Base-by-base conservation (phyloP, 306 rosid species). In the Acmispon strigosus region DNA sequence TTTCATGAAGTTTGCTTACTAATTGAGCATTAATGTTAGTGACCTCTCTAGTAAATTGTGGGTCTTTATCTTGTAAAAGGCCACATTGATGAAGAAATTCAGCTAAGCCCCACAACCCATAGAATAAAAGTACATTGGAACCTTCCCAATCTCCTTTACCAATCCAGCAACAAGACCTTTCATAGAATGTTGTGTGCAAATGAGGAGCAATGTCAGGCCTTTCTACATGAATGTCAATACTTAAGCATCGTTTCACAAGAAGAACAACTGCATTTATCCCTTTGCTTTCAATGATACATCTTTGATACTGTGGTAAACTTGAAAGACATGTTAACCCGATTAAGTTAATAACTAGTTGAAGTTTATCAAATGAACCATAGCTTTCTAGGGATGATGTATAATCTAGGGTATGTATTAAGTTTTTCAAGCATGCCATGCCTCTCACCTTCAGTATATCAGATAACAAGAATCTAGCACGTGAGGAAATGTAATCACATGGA, bases 111-210 rank as follows among this genome's bases (percentile, higher is more conserved):
- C 86, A 84, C 82, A 90, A 77, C 66, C 89, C 85, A 76, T 84
- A 88, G 68, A 93, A 81, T 62, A 87, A 29, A 43, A 90, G 72
- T 73, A 76, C 44, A 64, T 88, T 78, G 75, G 85, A 62, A 44
- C 96, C 96, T 83, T 88, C 97, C 98, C 97, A 90, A 62, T 81
- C 90, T 73, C 83, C 86, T 47, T 54, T 72, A 68, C 69, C 82
- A 64, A 56, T 51, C 75, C 74, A 72, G 82, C 97, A 93, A 69
- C 97, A 93, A 69, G 83, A 70, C 63, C 78, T 84, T 77, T 80
- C 89, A 44, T 29, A 79, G 13, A 75, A 72, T 44, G 75, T 15
- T 64, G 78, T 65, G 44, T 60, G 80, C 86, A 82, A 76, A 86
- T 86, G 92, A 45, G 86, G 78, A 77, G 87, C 49, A 44, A 80